Evolutionary conservation across 352 stramenopile species (phyloP), one percentile per base, ranked within the genome.

Genomic region (Globisporangium irregulare): DNA sequence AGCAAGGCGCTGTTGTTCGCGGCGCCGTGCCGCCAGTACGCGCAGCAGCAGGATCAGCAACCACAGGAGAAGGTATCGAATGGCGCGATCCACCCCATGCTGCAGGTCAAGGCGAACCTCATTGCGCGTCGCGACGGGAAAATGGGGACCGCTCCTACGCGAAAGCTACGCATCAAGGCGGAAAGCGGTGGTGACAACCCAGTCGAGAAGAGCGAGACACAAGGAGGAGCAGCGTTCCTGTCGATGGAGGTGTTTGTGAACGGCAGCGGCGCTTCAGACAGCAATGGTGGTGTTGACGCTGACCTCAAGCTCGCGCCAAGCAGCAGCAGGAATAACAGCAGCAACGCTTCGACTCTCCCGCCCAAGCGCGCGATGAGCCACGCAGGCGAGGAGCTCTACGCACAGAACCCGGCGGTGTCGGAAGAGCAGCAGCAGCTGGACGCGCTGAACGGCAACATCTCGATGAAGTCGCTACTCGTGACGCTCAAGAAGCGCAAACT

Each of bases 381-480:
- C 57, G n/a, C 32, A 3, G 14, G 53, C 22, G 58, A 64, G 3
- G 58, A 64, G 67, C 66, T 67, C 36, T 64, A 64, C 22, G 58
- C 67, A 57, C 69, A 75, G 43, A 58, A 56, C 3, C 22, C 50
- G 8, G 46, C 32, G 7, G 24, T 59, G n/a, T 54, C 43, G 43
- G 56, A 65, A 29, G 56, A 70, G n/a, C 46, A 68, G 29, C 34
- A 65, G 29, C 38, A 57, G 14, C n/a, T 66, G 20, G 69, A 76
- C 34, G 62, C 59, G 58, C 60, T 79, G 46, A 70, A 77, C 36
- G 74, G 69, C 54, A 80, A 68, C 68, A 89, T 91, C 68, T 91
- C 82, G 34, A 91, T 91, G 82, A 80, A 84, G 58, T 86, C 80
- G 64, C 74, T 91, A 32, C 74, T 91, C 2, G 82, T 85, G 70